Base-by-base conservation (phyloP, 169 alveolate species). In the Eimeria falciformis region DNA sequence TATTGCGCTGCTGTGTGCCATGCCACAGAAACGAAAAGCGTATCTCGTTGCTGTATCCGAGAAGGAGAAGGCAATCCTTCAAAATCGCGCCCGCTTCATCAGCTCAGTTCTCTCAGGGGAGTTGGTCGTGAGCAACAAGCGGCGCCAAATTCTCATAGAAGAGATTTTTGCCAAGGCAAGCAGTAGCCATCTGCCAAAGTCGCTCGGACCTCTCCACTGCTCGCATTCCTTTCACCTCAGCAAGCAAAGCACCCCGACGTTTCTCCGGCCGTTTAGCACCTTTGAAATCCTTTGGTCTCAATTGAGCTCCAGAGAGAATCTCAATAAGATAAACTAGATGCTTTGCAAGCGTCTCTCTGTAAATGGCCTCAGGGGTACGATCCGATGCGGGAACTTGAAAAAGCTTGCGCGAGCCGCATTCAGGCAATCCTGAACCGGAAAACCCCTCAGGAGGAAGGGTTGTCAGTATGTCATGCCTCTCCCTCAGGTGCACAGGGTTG, bases 21-120 rank as follows among this genome's bases (percentile, higher is more conserved):
- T 12, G 4, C 56, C 56, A 7, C 91, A 91, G 94, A 62, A 69
- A 1, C 71, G 90, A 14, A 79, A 82, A 25, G 84, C 83, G 11
- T 79, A 91, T n/a, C 77, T 78, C 55, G 66, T 82, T 11, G 90
- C 90, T 50, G 87, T 91, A 81, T 50, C 78, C 81, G 90, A 79
- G 91, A 83, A 86, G 50, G 75, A 55, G 27, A 68, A 50, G 65
- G 7, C 77, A 12, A 86, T 86, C 17, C 86, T 86, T 23, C 55
- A 69, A 84, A 86, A 86, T 53, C 55, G 86, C 23, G 73, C 55
- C 58, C 85, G 92, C 77, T 87, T 73, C 78, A 58, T 97, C 96
- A 90, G 82, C 97, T 96, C 96, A 96, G 18, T 94, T 97, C 14
- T 97, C 96, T 86, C 93, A 97, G 53, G 96, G 95, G 91, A 96